A percentile compares a stretch with the other conserved stretches of the same genome.
These are phyloP conservation scores for Ceratocystis albifundus DNA, from an alignment of 2,329 filamentous ascomycete genomes.

Conservation along the genomic window DNA sequence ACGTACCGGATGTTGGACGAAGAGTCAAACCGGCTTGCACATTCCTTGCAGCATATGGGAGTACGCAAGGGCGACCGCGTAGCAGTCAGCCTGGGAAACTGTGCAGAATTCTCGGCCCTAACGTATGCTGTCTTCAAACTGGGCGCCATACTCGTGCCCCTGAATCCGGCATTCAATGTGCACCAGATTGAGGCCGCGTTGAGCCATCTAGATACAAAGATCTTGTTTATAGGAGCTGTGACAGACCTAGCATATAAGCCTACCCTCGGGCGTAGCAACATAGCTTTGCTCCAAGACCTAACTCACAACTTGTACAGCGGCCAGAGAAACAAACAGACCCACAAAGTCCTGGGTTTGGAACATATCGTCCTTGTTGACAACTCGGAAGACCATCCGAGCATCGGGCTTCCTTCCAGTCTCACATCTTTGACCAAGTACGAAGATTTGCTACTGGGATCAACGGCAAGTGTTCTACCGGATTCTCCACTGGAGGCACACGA, in stretches of 20 bases:
- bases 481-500: constrained; percentile 48
- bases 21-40: constrained; percentile 63
- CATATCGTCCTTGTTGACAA: constrained; percentile 73
- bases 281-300: constrained; percentile 37
- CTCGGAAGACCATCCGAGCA: constrained; percentile 38
- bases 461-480: constrained; percentile 34
- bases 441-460: constrained; percentile 31
- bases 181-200: constrained; percentile 68
- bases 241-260: constrained; percentile 66
- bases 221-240: constrained; percentile 76
- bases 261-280: constrained; percentile 43
- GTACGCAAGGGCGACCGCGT: constrained; percentile 75
- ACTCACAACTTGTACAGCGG: constrained; percentile 34
- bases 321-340: constrained; percentile 31
- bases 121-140: constrained; percentile 90
- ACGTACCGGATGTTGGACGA: constrained; percentile 67
- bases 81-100: constrained; percentile 77
- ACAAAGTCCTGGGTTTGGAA: constrained; percentile 54
- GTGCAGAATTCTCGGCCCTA: constrained; percentile 67
- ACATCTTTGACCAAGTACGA: constrained; percentile 38
- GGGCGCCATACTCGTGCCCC: constrained; percentile 82
- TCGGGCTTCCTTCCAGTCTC: constrained; percentile 36
- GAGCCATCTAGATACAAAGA: constrained; percentile 57
- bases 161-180: constrained; percentile 82
- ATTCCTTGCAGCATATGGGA: constrained; percentile 56